These are phyloP conservation scores for Microthlaspi erraticum DNA, from an alignment of 345 rosid species.

Conservation along the genomic window DNA sequence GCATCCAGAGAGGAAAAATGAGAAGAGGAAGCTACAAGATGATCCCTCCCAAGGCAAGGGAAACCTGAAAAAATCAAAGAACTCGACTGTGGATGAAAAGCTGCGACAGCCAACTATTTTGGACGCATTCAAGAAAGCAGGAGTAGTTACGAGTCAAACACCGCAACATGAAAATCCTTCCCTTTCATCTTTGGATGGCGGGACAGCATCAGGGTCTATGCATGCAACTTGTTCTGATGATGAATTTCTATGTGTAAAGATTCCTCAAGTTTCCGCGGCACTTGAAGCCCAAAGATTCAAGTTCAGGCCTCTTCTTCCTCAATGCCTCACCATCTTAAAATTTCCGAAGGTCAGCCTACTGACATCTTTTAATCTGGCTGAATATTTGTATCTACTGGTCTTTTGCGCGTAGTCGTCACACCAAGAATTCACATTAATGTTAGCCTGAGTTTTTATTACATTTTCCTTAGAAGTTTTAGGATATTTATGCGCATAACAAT, in stretches of 20 bases:
- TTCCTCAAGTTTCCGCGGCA: conserved; percentile 57
- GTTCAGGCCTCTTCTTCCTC: conserved; percentile 74
- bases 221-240: conserved; percentile 45
- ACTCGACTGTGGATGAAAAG: conserved; percentile 49
- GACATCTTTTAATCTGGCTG: conserved; percentile 8
- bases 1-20: conserved; percentile 49
- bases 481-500: background rate
- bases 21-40: conserved; percentile 47
- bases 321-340: conserved; percentile 65
- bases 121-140: conserved; percentile 62
- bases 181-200: conserved; percentile 41
- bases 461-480: background rate
- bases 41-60: conserved; percentile 48
- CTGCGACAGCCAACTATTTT: conserved; percentile 64
- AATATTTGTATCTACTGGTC: background rate
- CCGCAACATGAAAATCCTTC: conserved; percentile 50
- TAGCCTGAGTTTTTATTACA: conserved; percentile 1
- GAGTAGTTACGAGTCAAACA: conserved; percentile 57
- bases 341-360: conserved; percentile 61
- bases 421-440: background rate
- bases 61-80: conserved; percentile 49
- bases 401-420: background rate
- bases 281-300: conserved; percentile 73
- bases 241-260: conserved; percentile 56
- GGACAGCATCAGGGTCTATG: conserved; percentile 39